Evolutionary conservation across 2,329 filamentous ascomycete species (phyloP).

Genomic region (Scedosporium minutisporum): DNA sequence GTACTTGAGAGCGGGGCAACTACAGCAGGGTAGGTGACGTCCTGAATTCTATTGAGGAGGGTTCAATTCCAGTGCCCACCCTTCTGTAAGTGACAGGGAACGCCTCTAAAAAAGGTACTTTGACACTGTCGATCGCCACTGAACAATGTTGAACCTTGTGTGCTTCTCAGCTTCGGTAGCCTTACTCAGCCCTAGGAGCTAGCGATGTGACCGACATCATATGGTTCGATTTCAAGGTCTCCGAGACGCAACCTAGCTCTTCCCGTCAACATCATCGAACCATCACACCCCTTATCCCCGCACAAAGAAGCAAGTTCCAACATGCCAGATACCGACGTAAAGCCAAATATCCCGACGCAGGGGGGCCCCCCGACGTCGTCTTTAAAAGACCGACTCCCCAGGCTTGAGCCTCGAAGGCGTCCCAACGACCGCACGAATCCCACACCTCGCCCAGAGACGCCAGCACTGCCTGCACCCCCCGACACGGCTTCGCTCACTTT

Average conservation of each 20-base stretch:
- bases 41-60: too few relatives aligned
- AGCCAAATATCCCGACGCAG: slow-evolving; percentile 5
- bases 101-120: too few relatives aligned
- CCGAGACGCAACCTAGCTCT: neutral
- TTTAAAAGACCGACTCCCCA: slow-evolving; percentile 47
- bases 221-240: slow-evolving; percentile 9
- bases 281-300: slow-evolving; percentile 9
- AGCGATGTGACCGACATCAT: neutral
- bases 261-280: slow-evolving; percentile 1
- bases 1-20: too few relatives aligned
- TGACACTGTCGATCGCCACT: too few relatives aligned
- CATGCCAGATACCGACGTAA: slow-evolving; percentile 1
- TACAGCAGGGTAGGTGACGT: too few relatives aligned
- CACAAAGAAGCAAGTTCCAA: slow-evolving; percentile 5
- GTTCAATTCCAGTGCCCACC: too few relatives aligned
- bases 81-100: too few relatives aligned
- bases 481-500: slow-evolving; percentile 52
- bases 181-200: neutral
- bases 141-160: too few relatives aligned
- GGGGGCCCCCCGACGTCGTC: slow-evolving; percentile 32
- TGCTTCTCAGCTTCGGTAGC: neutral
- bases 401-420: slow-evolving; percentile 55
- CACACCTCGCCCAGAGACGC: slow-evolving; percentile 64
- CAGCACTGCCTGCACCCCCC: slow-evolving; percentile 59
- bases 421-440: slow-evolving; percentile 39